Evolutionary conservation across 129 eudicot genomes (phyloP), one percentile per base, ranked within the genome.

Genomic region (Centaurea solstitialis): DNA sequence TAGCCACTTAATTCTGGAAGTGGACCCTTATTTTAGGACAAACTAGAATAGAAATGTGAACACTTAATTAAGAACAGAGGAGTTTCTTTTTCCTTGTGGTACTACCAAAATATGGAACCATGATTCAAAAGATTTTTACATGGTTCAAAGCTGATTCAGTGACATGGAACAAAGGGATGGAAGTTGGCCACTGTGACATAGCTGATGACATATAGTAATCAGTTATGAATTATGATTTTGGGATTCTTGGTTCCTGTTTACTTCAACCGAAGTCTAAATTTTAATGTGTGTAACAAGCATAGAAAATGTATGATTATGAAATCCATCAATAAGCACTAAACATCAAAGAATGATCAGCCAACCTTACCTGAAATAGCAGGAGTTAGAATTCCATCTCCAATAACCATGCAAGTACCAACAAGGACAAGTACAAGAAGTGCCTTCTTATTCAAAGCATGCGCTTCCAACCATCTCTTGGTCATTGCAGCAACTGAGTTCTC

Each of bases 371-470:
- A 86, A 33, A 85, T 88, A 74, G 79, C 80, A 0, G 92, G 92
- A 76, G 92, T 88, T 13, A 88, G 77, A 75, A 91, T 83, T 3
- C 95, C 95, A 72, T 91, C 92, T 9, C 95, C 95, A 66, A 91
- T 91, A 57, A 91, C 90, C 95, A 91, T 91, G 45, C 90, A 88
- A 68, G 92, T 88, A 20, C 95, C 94, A 1, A 90, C 79, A 43
- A 90, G 87, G 59, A 87, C 80, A n/a, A 83, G 78, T 3, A 90
- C 73, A 43, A 91, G 83, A 70, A 91, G 95, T 22, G 86, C 38
- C 38, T 82, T 40, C 79, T 88, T 86, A 7, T 83, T 85, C 38
- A 59, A 33, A 12, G 79, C 92, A 76, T 82, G 39, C 78, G 57
- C 57, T 85, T 85, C 86, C 86, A 20, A 86, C 85, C 80, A 72